Percentiles rank a stretch among this genome's conserved stretches.
Conservation (phyloP, 164 flowering plant species). For the Magnolia changhungtana region DNA sequence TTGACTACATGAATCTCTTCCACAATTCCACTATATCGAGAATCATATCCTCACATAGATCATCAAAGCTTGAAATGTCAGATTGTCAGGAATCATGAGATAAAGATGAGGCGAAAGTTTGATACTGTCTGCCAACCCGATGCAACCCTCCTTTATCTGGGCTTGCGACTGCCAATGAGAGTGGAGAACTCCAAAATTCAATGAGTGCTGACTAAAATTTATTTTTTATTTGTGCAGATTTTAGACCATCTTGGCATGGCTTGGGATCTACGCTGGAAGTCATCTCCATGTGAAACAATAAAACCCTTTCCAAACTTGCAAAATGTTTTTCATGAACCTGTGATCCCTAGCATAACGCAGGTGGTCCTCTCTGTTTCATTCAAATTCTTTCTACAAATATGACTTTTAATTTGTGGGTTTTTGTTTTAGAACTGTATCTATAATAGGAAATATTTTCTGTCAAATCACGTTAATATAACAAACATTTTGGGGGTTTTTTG, state of each 20-base stretch:
- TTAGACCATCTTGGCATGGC: slow-evolving; percentile 81
- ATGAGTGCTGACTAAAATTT: slow-evolving; percentile 2
- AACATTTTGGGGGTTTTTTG: no score
- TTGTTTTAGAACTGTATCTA: neutral
- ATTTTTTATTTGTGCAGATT: slow-evolving; percentile 41
- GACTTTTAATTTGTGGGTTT: neutral
- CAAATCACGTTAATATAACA: no score
- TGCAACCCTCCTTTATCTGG: no score
- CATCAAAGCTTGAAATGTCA: no score
- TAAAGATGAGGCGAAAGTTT: no score
- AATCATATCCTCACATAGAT: no score
- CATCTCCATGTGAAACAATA: slow-evolving; percentile 23
- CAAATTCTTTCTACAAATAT: neutral
- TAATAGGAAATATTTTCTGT: no score
- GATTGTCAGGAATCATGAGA: no score
- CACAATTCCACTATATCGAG: no score
- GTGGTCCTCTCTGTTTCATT: slow-evolving; percentile 26
- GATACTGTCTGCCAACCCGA: no score
- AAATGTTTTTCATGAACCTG: slow-evolving; percentile 50
- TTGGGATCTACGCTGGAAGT: slow-evolving; percentile 81
- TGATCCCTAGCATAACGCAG: slow-evolving; percentile 59
- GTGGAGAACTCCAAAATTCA: neutral
- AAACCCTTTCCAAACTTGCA: slow-evolving; percentile 20
- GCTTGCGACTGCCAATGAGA: no score
- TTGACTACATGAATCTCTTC: no score